Evolutionary conservation across 345 rosid species (phyloP), one percentile per base, ranked within the genome.

Genomic region (Atalantia buxifolia): DNA sequence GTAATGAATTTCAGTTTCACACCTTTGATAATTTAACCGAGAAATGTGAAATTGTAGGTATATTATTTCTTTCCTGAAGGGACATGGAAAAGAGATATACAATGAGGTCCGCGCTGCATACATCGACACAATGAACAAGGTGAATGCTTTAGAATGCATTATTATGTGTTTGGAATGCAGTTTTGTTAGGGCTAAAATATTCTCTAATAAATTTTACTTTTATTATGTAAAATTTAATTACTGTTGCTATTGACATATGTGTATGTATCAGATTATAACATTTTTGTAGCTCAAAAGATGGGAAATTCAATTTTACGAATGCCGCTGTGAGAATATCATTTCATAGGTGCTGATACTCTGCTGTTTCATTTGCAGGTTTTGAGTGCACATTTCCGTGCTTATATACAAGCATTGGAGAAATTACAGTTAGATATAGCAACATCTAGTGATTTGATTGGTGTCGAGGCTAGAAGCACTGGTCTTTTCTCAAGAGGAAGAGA

Each of bases 71-170:
- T 96, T 96, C 85, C 92, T 94, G 80, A 94, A 92, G 89, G 98
- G 90, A 85, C 95, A 96, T 81, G 97, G 95, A 80, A 94, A 87
- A 85, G 98, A 96, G 83, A 90, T 96, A 42, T 92, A 91, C 85
- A 69, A 45, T 80, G 98, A 96, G 82, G 98, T 96, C 76, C 95
- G 97, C 80, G 94, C 88, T 81, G 97, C 99, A 13, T 96, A 96
- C 75, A 77, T 92, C 28, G 98, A 94, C 87, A 96, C 99, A 78
- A 91, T 96, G 99, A 96, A 96, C 86, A 92, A 94, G 99, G 99
- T 96, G 77, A 79, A n/a, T 76, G 73, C 55, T 68, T 66, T 45
- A 27, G 63, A 86, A 48, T 69, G 50, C 16, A 45, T 60, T 56
- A 33, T 36, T 28, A 28, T 66, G 25, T 10, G 3, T 73, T 56